Evolutionary conservation across 2,329 filamentous ascomycete genomes (phyloP), one percentile per base, ranked within the genome.

Genomic region (Aspergillus ibericus): DNA sequence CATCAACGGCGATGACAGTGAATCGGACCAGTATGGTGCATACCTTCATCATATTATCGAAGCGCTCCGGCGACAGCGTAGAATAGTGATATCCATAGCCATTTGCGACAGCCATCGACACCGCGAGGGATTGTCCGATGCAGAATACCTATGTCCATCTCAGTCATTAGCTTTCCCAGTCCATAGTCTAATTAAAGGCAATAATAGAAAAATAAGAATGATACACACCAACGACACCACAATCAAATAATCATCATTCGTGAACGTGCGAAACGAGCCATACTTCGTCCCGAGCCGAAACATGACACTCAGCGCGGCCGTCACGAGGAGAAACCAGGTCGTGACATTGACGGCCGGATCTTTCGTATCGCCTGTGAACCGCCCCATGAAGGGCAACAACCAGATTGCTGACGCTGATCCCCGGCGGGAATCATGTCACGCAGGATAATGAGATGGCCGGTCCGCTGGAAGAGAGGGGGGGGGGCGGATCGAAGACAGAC

Each of bases 271-370:
- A 49, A 68, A 68, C 32, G 63, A 60, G 48, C 62, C 60, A 40
- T 61, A 58, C 47, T 68, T 69, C 4, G 64, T 68, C 13, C 59
- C 66, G 20, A 68, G 32, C 16, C 66, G 59, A 20, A 65, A 62
- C 38, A 59, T 55, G n/a, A 69, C 66, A 38, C 61, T 64, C 16
- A 69, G 50, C 35, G 60, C 50, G 4, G 63, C 58, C 15, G 59
- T 58, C 22, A 68, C 65, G 20, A 68, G 47, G 9, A 69, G 56
- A 20, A 67, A 58, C 59, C 63, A 66, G 15, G 50, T 66, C 34
- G 59, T 60, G 42, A 67, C 61, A 58, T 63, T 68, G 36, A 68
- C 66, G 13, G 59, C 62, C 3, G 67, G 67, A 44, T 63, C 62
- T 56, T 60, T 57, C 10, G 59, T 65, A 36, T 68, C 66, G 20